Evolutionary conservation across 2,329 filamentous ascomycete genomes (phyloP), one percentile per base, ranked within the genome.

Genomic region (Fulvia fulva): DNA sequence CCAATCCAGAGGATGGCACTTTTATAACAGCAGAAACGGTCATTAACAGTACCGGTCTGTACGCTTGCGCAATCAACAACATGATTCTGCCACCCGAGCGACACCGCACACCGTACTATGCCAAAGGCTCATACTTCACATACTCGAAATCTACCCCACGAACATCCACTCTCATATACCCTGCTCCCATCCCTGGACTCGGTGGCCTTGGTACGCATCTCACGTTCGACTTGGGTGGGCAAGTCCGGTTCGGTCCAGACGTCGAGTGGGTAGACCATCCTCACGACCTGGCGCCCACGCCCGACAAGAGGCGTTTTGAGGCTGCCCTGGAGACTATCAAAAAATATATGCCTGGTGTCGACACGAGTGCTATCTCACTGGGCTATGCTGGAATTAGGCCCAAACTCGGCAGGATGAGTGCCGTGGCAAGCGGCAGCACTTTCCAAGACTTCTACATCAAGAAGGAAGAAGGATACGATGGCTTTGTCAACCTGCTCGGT

Each of bases 51-150:
- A 93, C 93, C 0, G 94, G 94, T 0, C 83, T 97, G 16, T 85
- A 83, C 61, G 90, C 92, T 21, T 87, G 87, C 53, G 77, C 77
- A 22, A 78, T 97, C 46, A 87, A 88, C 69, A 99, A 97, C 76
- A 87, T 92, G 82, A 83, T 97, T 37, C 80, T 90, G 0, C 85
- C 87, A 0, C 30, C 66, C 0, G 73, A 77, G 0, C 75, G 81
- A 5, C 85, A 85, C 52, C 77, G 78, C 41, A 82, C 75, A 23
- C 82, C 91, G 5, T 89, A 84, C 78, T 97, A 88, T 75, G 93
- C 93, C 59, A 99, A 99, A 77, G 94, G 94, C 0, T 93, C 90
- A 60, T 99, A 99, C 78, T 97, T 95, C 77, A 89, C 87, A 28
- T 97, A 97, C 77, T 75, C 81, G 0, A 78, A 84, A 1, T 83